A percentile compares a stretch with the other conserved stretches of the same genome.
Conservation (phyloP, 768 basidiomycete genomes). For the Harrya chromipes region DNA sequence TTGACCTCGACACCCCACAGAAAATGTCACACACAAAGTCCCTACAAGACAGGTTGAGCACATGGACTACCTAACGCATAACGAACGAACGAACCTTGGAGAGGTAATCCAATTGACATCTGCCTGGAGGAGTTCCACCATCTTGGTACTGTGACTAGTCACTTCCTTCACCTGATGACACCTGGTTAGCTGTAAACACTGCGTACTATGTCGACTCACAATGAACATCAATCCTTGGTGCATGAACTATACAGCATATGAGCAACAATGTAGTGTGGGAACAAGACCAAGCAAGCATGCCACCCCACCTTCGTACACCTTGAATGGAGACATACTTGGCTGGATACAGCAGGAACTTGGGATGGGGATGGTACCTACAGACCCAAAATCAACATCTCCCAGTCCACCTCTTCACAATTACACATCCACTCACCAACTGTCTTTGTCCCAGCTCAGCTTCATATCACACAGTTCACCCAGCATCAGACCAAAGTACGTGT, state of each 20-base stretch:
- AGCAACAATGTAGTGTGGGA: not conserved
- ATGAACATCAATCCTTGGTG: slow-evolving; percentile 85
- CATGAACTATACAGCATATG: slow-evolving; percentile 56
- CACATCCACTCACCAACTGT: slow-evolving; percentile 62
- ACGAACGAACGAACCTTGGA: slow-evolving; percentile 39
- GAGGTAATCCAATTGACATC: slow-evolving; percentile 84
- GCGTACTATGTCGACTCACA: no score
- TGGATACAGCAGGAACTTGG: slow-evolving; percentile 76
- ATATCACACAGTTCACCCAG: slow-evolving; percentile 58
- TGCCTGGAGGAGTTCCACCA: slow-evolving; percentile 65
- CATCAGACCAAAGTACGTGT: slow-evolving; percentile 66
- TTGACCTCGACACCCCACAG: slow-evolving; percentile 22
- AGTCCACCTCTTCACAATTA: not conserved
- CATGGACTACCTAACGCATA: not conserved
- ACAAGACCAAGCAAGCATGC: slow-evolving; percentile 38
- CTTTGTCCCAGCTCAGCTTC: slow-evolving; percentile 62
- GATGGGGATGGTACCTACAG: slow-evolving; percentile 81
- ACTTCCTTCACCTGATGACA: no score
- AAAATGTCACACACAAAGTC: slow-evolving; percentile 68
- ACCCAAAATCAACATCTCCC: not conserved
- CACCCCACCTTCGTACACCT: slow-evolving; percentile 84
- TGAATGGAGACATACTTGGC: slow-evolving; percentile 71
- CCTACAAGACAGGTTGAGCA: slow-evolving; percentile 33
- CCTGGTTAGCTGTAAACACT: no score
- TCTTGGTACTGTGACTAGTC: slow-evolving; percentile 75